These are phyloP conservation scores for Gaultheria prostrata DNA, from an alignment of 148 eudicot genomes.

Conservation along the genomic window DNA sequence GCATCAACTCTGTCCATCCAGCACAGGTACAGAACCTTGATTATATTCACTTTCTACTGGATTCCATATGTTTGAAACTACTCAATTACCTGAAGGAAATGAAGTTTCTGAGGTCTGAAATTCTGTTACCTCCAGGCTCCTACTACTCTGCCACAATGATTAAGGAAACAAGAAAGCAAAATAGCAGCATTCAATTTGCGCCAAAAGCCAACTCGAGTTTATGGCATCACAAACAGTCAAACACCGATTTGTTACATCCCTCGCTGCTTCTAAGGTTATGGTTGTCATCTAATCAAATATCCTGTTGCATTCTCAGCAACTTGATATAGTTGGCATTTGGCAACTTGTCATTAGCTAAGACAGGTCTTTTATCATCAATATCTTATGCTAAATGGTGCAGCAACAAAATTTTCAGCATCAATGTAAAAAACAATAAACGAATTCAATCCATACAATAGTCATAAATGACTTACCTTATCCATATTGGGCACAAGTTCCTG, in stretches of 20 bases:
- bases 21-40: background rate
- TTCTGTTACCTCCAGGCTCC: background rate
- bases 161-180: background rate
- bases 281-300: background rate
- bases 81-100: background rate
- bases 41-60: background rate
- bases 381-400: background rate
- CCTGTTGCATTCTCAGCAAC: background rate
- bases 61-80: background rate
- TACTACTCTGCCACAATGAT: background rate
- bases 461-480: constrained; percentile 62
- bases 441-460: background rate
- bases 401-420: background rate
- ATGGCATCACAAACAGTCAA: background rate
- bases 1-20: background rate
- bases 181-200: background rate
- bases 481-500: constrained; percentile 96
- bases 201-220: background rate
- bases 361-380: background rate
- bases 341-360: background rate
- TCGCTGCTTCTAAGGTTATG: background rate
- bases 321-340: background rate
- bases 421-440: background rate
- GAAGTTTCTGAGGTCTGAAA: background rate
- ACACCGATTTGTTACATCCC: background rate